Evolutionary conservation across 2,329 filamentous ascomycete genomes (phyloP), one percentile per base, ranked within the genome.

Genomic region (Polychaeton citri): DNA sequence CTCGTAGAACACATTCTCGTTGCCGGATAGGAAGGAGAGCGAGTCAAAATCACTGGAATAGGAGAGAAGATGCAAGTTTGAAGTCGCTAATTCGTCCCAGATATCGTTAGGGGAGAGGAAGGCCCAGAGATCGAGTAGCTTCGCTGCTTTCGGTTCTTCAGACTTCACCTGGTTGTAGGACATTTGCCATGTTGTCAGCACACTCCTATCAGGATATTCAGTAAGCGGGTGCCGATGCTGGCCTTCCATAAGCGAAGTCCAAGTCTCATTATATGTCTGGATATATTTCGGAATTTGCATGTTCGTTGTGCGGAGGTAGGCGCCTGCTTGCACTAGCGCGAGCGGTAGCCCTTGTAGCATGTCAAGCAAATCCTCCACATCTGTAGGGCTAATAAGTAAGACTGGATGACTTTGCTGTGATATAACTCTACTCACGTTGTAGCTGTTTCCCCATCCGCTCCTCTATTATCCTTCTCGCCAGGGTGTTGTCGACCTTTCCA

Each of bases 141-240:
- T 38, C 2, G 47, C 48, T 4, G 52, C 45, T 5, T 32, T 15
- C 30, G 44, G 21, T 32, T 47, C 45, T 37, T 45, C 42, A 5
- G 39, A 31, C 13, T 34, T 20, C 7, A 56, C 46, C 8, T 50
- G 46, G 17, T 57, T 37, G 40, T 54, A 54, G 3, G 49, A 54
- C 20, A 57, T 49, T n/a, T 42, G 43, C 53, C 48, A 57, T 13
- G 49, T 56, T n/a, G 48, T 53, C 41, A 50, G 47, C 28, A 58
- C 43, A 38, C 43, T 17, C 20, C 21, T 7, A n/a, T 35, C 30
- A 40, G 32, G 32, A 21, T 38, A 39, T 17, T 41, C 36, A 28
- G 38, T 21, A n/a, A 41, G 37, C 17, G 16, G 37, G 28, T 30
- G 36, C 26, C 21, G 4, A 21, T 38, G 28, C 32, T 41, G 32